Percentiles rank a stretch among this genome's conserved stretches.
Conservation (phyloP, 148 eudicot genomes). For the Rhododendron kiyosumense region DNA sequence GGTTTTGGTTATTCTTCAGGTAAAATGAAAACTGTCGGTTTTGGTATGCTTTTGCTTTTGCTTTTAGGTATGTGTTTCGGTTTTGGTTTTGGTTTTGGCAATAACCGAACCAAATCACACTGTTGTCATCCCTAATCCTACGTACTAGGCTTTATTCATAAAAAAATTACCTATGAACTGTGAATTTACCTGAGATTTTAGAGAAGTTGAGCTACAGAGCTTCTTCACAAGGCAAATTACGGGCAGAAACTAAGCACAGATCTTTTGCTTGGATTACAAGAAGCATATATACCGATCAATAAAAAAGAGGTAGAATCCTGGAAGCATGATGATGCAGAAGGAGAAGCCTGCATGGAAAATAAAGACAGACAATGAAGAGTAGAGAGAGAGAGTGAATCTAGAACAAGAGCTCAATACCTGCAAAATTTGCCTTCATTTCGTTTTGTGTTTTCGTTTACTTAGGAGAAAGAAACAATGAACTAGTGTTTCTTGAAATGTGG, state of each 20-base stretch:
- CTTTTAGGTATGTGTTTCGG: no score
- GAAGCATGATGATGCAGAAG: slow-evolving; percentile 28
- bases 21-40: slow-evolving; percentile 10
- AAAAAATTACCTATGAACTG: no score
- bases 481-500: no score
- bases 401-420: background rate
- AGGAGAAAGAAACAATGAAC: no score
- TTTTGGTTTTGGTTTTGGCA: background rate
- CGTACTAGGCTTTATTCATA: no score
- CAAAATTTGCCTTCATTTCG: background rate
- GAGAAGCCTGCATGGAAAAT: no score
- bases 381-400: no score
- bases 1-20: no score
- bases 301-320: slow-evolving; percentile 45
- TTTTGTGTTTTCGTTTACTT: background rate
- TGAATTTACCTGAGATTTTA: no score
- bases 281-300: slow-evolving; percentile 36
- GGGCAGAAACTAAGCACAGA: slow-evolving; percentile 36
- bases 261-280: slow-evolving; percentile 21
- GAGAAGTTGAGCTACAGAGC: slow-evolving; percentile 5
- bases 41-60: no score
- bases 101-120: no score
- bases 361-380: no score
- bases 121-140: slow-evolving; percentile 2
- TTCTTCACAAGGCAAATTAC: slow-evolving; percentile 46